These are phyloP conservation scores for Trypanosomatidae sp. DNA, from an alignment of 208 protist genomes.

Conservation along the genomic window DNA sequence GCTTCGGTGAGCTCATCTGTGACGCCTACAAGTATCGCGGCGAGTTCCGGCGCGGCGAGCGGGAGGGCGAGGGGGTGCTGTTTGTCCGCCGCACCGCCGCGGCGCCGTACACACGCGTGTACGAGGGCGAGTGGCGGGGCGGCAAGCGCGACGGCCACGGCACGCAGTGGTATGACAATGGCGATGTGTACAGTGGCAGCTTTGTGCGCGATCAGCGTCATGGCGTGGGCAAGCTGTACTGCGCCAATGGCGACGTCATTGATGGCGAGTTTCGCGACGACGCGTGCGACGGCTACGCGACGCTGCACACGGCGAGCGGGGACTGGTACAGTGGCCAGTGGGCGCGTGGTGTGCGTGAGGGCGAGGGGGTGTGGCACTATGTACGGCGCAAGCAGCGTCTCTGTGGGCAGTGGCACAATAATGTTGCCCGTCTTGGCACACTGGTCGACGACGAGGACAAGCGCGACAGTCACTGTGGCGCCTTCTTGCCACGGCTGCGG, in stretches of 20 bases:
- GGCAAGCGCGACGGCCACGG: constrained; percentile 73
- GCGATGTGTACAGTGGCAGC: constrained; percentile 83
- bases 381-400: constrained; percentile 51
- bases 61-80: constrained; percentile 74
- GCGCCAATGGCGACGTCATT: constrained; percentile 66
- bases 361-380: constrained; percentile 80
- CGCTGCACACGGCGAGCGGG: constrained; percentile 37
- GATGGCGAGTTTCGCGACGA: constrained; percentile 66
- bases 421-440: constrained; percentile 55
- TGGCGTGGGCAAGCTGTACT: constrained; percentile 66
- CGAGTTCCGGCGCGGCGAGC: constrained; percentile 59
- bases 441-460: constrained; percentile 72
- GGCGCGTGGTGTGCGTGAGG: constrained; percentile 63
- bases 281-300: constrained; percentile 57
- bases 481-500: constrained; percentile 75
- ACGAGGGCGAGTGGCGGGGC: constrained; percentile 75
- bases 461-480: constrained; percentile 17
- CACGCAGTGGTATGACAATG: constrained; percentile 63
- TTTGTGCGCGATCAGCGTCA: constrained; percentile 51
- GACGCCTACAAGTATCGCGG: constrained; percentile 66
- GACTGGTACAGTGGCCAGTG: constrained; percentile 88
- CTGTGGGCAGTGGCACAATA: constrained; percentile 75
- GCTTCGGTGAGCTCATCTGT: constrained; percentile 73
- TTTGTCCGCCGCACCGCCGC: constrained; percentile 44
- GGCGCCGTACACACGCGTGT: constrained; percentile 59